Conservation (phyloP, 1,139 yeast species). For the Kurtzmaniella quercitrusa region DNA sequence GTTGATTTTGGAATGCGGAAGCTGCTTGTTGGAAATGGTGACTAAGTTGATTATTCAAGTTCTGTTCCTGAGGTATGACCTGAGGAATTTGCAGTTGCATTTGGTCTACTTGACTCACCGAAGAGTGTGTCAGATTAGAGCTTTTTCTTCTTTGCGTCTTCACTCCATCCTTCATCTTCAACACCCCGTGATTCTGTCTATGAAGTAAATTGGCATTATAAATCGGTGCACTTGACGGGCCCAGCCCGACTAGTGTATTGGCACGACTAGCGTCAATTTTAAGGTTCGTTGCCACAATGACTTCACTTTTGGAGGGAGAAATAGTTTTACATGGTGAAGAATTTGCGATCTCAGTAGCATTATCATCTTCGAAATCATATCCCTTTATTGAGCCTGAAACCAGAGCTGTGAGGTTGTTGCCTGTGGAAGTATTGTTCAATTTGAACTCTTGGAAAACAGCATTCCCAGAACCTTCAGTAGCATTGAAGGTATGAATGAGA, state of each 20-base stretch:
- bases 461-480: slow-evolving; percentile 3
- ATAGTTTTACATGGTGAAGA: slow-evolving; percentile 30
- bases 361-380: slow-evolving; percentile 26
- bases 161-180: slow-evolving; percentile 13
- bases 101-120: neutral
- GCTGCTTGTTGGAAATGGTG: slow-evolving; percentile 1
- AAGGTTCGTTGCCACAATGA: slow-evolving; percentile 12
- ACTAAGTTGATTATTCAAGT: neutral
- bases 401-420: neutral
- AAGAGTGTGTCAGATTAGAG: neutral
- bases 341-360: slow-evolving; percentile 38
- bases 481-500: slow-evolving; percentile 20
- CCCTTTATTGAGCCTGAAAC: neutral
- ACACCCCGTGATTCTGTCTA: slow-evolving; percentile 13
- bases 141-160: slow-evolving; percentile 2
- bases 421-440: neutral
- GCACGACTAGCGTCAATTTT: slow-evolving; percentile 18
- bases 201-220: slow-evolving; percentile 21
- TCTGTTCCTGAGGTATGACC: neutral
- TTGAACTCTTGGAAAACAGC: slow-evolving; percentile 4
- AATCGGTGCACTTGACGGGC: slow-evolving; percentile 36
- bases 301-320: slow-evolving; percentile 10
- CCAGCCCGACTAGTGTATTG: slow-evolving; percentile 13
- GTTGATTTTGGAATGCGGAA: neutral
- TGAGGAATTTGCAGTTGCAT: neutral